These are phyloP conservation scores for Geotrichum reessii DNA, from an alignment of 1,139 yeast genomes.

Conservation along the genomic window DNA sequence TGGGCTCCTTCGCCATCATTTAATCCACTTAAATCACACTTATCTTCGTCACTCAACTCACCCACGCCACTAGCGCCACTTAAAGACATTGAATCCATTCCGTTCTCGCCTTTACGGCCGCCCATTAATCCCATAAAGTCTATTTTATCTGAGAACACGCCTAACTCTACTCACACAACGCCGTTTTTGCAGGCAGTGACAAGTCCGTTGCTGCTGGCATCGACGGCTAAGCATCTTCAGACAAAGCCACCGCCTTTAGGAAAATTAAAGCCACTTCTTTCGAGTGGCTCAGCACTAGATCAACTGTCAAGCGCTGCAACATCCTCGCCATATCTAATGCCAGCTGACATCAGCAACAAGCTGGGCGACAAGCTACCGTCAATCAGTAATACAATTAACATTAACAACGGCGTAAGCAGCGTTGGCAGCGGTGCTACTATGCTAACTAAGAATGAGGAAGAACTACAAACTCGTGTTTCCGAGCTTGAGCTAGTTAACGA, in stretches of 20 bases:
- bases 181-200: slow-evolving; percentile 17
- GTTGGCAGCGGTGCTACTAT: not conserved
- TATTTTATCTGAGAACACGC: slow-evolving; percentile 1
- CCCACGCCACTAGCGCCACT: slow-evolving; percentile 8
- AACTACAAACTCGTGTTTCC: slow-evolving; percentile 37
- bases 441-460: slow-evolving; percentile 7
- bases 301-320: slow-evolving; percentile 27
- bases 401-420: slow-evolving; percentile 9
- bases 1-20: slow-evolving; percentile 12
- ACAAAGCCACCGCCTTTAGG: not conserved
- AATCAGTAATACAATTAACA: not conserved
- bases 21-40: slow-evolving; percentile 5
- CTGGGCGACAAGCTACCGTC: not conserved
- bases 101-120: slow-evolving; percentile 9
- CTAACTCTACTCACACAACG: not conserved
- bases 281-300: slow-evolving; percentile 21
- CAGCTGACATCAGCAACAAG: slow-evolving; percentile 3
- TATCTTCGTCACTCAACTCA: not conserved
- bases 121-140: slow-evolving; percentile 4
- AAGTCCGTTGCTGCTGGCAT: slow-evolving; percentile 20
- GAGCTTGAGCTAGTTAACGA: slow-evolving; percentile 89
- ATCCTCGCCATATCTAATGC: slow-evolving; percentile 26
- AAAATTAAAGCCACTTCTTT: not conserved
- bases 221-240: not conserved
- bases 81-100: slow-evolving; percentile 4